phyloP scores from a whole-genome alignment of 2,329 filamentous ascomycete species.

The Xylaria sp. region DNA sequence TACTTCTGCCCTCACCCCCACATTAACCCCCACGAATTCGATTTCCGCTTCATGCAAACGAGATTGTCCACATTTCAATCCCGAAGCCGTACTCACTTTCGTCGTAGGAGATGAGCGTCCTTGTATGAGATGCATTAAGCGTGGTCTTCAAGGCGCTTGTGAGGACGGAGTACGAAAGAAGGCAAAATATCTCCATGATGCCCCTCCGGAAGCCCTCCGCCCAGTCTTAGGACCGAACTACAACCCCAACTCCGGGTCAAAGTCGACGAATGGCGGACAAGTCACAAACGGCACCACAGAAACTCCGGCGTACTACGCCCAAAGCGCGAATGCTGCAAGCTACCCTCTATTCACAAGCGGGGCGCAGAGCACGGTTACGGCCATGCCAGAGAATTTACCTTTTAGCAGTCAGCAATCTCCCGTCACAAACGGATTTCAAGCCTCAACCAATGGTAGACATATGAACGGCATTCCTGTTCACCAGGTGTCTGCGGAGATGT shows the following conservation, averaged over 20 bases:
- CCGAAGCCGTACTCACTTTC: slow-evolving; percentile 40
- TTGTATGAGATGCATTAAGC: slow-evolving; percentile 93
- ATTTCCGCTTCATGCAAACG: slow-evolving; percentile 29
- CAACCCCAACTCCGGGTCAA: slow-evolving; percentile 66
- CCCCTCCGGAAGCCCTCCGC: slow-evolving; percentile 86
- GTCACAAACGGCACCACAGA: slow-evolving; percentile 61
- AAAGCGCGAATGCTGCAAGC: slow-evolving; percentile 56
- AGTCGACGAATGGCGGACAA: slow-evolving; percentile 60
- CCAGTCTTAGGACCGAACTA: slow-evolving; percentile 82
- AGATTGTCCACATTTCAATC: slow-evolving; percentile 2
- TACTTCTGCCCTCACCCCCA: slow-evolving; percentile 31
- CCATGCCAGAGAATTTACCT: slow-evolving; percentile 60
- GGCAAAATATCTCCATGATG: slow-evolving; percentile 98
- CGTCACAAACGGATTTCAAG: slow-evolving; percentile 77
- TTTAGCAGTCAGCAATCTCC: slow-evolving; percentile 78
- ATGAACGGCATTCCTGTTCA: slow-evolving; percentile 61
- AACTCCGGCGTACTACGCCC: slow-evolving; percentile 61
- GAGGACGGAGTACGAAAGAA: slow-evolving; percentile 98
- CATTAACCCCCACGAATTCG: slow-evolving; percentile 36
- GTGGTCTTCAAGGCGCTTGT: slow-evolving; percentile 88
- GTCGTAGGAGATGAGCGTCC: slow-evolving; percentile 88
- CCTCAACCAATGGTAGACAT: slow-evolving; percentile 59
- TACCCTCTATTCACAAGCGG: slow-evolving; percentile 64
- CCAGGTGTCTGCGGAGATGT: slow-evolving; percentile 62
- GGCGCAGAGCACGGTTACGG: slow-evolving; percentile 57